Percentiles rank a stretch among this genome's conserved stretches.
Evolutionary conservation across 305 asterid species (phyloP).

Genomic region (Fraxinus sp.): DNA sequence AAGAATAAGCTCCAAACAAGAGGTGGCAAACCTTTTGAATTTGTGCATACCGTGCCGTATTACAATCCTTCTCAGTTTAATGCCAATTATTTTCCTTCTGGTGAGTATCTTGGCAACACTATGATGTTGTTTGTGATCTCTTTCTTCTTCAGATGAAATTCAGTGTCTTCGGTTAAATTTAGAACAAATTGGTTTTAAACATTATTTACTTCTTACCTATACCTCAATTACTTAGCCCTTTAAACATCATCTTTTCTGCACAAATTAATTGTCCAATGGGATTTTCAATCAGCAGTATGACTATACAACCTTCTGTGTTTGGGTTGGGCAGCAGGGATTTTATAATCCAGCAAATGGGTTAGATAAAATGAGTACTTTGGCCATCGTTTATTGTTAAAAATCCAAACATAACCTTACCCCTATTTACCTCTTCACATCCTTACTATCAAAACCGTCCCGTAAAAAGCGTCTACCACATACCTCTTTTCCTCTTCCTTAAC

Average conservation of each 20-base stretch:
- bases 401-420: neutral
- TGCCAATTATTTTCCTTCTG: slow-evolving; percentile 39
- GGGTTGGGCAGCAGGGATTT: neutral
- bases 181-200: neutral
- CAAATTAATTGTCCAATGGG: neutral
- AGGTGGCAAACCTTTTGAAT: slow-evolving; percentile 71
- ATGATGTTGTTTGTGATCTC: neutral
- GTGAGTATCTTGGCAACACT: slow-evolving; percentile 40
- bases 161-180: neutral
- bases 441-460: neutral
- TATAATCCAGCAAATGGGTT: neutral
- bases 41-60: slow-evolving; percentile 68
- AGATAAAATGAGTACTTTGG: neutral
- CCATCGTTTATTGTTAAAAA: neutral
- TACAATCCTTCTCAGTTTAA: slow-evolving; percentile 49
- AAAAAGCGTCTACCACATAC: neutral
- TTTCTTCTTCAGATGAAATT: neutral
- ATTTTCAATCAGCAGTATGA: neutral
- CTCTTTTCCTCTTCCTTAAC: neutral
- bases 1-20: slow-evolving; percentile 58
- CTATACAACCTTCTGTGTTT: neutral
- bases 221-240: neutral
- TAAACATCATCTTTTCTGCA: neutral
- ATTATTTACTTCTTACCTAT: neutral
- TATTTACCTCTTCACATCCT: neutral